phyloP scores from a whole-genome alignment of 108 stramenopile genomes.

The Aurantiochytrium sp. region DNA sequence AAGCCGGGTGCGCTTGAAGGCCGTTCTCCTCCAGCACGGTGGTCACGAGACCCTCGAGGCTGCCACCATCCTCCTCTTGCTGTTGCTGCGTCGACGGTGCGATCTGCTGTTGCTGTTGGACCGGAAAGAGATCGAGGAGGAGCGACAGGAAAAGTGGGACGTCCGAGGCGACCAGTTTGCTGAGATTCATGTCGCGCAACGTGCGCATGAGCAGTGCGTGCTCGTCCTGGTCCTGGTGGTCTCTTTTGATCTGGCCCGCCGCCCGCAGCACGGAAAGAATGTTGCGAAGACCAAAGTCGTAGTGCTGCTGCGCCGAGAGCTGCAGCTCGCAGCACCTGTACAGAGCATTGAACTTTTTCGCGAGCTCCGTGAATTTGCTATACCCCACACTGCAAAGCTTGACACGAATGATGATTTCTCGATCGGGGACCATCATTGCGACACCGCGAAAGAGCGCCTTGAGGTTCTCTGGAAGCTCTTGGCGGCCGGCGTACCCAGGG shows the following conservation, averaged over 20 bases:
- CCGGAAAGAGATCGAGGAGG: slow-evolving; percentile 51
- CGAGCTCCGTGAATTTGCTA: slow-evolving; percentile 49
- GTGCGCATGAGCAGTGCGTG: slow-evolving; percentile 54
- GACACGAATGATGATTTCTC: slow-evolving; percentile 64
- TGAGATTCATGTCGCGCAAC: slow-evolving; percentile 65
- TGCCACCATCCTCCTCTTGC: neutral
- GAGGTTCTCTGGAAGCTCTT: slow-evolving; percentile 64
- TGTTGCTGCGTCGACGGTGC: too few relatives aligned
- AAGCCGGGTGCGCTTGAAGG: slow-evolving; percentile 48
- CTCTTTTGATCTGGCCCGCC: slow-evolving; percentile 59
- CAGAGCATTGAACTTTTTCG: slow-evolving; percentile 57
- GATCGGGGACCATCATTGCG: slow-evolving; percentile 65
- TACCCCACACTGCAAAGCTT: slow-evolving; percentile 64
- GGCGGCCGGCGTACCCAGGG: slow-evolving; percentile 60
- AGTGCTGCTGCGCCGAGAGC: slow-evolving; percentile 63
- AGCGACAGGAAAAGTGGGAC: slow-evolving; percentile 63
- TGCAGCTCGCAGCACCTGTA: slow-evolving; percentile 60
- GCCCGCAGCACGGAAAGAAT: slow-evolving; percentile 63
- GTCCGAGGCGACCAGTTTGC: slow-evolving; percentile 62
- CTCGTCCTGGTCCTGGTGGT: slow-evolving; percentile 46
- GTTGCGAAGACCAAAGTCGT: slow-evolving; percentile 64
- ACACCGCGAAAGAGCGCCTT: slow-evolving; percentile 58
- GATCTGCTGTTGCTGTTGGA: neutral
- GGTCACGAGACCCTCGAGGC: slow-evolving; percentile 36
- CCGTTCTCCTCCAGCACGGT: slow-evolving; percentile 32